Conservation (phyloP, 257 asterid species). For the Solanum gracilifrons region DNA sequence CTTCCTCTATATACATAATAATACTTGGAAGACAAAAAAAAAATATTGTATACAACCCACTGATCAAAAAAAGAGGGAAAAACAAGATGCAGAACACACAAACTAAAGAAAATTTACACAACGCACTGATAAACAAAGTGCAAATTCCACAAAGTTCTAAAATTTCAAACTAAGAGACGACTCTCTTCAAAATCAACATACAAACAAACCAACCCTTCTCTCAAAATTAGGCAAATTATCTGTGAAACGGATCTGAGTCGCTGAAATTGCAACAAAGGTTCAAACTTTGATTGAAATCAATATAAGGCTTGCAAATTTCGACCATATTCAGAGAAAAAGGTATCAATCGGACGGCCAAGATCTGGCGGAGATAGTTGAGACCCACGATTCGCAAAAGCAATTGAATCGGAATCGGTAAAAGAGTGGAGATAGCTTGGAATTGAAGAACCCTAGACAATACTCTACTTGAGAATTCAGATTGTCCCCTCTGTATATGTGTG, state of each 20-base stretch:
- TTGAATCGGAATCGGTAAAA: not conserved
- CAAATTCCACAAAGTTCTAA: not conserved
- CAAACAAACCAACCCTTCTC: not conserved
- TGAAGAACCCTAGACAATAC: not conserved
- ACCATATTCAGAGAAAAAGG: not conserved
- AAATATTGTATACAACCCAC: not conserved
- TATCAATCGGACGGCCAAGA: not conserved
- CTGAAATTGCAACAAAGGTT: not conserved
- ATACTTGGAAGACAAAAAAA: not conserved
- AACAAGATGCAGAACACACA: not conserved
- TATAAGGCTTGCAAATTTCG: not conserved
- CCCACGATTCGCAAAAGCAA: not conserved
- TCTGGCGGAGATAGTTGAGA: not conserved
- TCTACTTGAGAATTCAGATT: not conserved
- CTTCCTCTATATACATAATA: constrained; percentile 42
- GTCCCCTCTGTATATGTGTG: not conserved
- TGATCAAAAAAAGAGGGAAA: not conserved
- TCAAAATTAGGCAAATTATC: not conserved
- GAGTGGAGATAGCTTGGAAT: not conserved
- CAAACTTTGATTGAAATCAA: not conserved
- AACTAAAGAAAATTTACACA: not conserved
- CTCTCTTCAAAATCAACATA: not conserved
- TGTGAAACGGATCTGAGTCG: not conserved
- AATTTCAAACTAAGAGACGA: not conserved
- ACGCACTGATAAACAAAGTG: not conserved